Evolutionary conservation across 2,329 filamentous ascomycete genomes (phyloP).

Genomic region (Fusarium stilboides): DNA sequence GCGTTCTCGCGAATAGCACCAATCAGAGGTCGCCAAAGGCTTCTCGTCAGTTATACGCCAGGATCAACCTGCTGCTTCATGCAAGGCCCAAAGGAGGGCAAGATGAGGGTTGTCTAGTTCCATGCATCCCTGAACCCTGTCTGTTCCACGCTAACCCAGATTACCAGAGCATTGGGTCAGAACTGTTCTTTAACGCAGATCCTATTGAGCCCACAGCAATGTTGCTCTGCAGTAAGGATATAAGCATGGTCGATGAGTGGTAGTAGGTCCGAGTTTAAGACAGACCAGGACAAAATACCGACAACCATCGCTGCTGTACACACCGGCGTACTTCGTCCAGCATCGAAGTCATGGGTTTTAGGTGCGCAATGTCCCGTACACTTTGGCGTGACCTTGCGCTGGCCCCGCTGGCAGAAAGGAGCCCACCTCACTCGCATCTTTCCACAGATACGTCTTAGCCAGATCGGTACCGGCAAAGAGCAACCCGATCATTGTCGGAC

Average conservation of each 20-base stretch:
- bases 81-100: slow-evolving; percentile 32
- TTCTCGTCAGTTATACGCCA: slow-evolving; percentile 1
- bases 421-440: slow-evolving; percentile 25
- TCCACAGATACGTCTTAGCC: slow-evolving; percentile 26
- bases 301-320: too few relatives aligned
- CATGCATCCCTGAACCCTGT: slow-evolving; percentile 47
- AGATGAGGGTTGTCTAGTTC: slow-evolving; percentile 42
- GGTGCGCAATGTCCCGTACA: neutral
- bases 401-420: slow-evolving; percentile 15
- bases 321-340: neutral
- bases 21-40: slow-evolving; percentile 23
- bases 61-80: slow-evolving; percentile 30
- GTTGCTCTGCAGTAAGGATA: neutral
- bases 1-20: slow-evolving; percentile 12
- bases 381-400: neutral
- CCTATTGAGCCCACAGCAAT: slow-evolving; percentile 7
- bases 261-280: neutral
- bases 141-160: slow-evolving; percentile 40
- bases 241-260: neutral
- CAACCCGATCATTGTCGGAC: slow-evolving; percentile 20
- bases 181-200: slow-evolving; percentile 38
- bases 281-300: neutral
- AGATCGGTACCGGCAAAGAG: slow-evolving; percentile 14
- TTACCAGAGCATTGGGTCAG: slow-evolving; percentile 46
- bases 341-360: neutral